Percentiles rank a stretch among this genome's conserved stretches.
Evolutionary conservation across 1,284 basidiomycete species (phyloP).

Genomic region (Sanghuangporus sanghuang): DNA sequence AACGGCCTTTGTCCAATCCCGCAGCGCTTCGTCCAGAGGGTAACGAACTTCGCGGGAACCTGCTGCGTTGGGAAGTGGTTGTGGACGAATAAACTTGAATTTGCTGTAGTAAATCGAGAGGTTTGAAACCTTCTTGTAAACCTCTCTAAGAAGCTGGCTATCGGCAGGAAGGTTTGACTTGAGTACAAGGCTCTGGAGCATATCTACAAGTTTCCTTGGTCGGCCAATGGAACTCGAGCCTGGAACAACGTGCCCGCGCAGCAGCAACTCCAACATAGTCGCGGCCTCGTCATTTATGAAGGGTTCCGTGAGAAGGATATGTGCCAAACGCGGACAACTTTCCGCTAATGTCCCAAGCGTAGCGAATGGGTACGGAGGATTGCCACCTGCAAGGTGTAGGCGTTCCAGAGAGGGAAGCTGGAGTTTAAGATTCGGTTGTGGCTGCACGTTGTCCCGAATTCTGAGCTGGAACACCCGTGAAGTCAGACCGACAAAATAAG

Average conservation of each 20-base stretch:
- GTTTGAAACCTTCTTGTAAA: background rate
- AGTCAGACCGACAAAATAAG: background rate
- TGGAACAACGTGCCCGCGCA: background rate
- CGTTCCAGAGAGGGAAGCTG: slow-evolving; percentile 2
- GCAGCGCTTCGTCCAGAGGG: background rate
- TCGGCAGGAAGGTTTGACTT: background rate
- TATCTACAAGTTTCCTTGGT: background rate
- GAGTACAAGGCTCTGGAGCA: background rate
- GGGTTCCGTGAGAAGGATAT: slow-evolving; percentile 11
- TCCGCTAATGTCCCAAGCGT: background rate
- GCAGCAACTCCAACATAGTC: background rate
- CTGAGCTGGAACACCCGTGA: background rate
- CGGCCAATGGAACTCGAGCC: background rate
- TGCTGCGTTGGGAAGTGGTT: background rate
- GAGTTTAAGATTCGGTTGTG: background rate
- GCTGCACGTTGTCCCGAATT: slow-evolving; percentile 7
- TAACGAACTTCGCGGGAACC: background rate
- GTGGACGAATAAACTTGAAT: background rate
- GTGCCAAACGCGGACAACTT: slow-evolving; percentile 5
- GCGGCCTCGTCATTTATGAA: slow-evolving; percentile 8
- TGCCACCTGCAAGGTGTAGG: slow-evolving; percentile 11
- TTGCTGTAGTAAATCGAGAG: background rate
- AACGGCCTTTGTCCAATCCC: background rate
- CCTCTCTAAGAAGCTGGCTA: background rate
- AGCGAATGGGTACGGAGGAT: background rate